Evolutionary conservation across 208 protist genomes (phyloP), one percentile per base, ranked within the genome.

Genomic region (Acanthamoeba sp.): DNA sequence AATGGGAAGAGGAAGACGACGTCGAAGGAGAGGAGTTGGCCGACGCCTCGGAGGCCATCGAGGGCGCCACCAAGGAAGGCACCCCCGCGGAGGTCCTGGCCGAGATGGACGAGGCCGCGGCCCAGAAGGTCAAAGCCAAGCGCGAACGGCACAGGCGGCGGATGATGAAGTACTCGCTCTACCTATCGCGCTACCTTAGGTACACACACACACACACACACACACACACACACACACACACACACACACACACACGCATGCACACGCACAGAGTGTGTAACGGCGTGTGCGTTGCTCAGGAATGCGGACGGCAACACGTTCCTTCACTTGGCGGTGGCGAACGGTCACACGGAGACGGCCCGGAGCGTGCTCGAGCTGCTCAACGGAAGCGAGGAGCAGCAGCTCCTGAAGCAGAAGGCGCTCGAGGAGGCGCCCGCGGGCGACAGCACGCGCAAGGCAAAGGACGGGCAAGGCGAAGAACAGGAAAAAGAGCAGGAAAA

Each of bases 221-320:
- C 45, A 50, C 36, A 50, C 45, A 14, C 45, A 7, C 45, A 20
- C 45, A 50, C 36, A 66, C n/a, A 7, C 59, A 24, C n/a, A 12
- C 2, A 9, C 1, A 9, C 9, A 50, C 45, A 14, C 45, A 7
- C 45, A 20, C 45, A 50, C 36, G n/a, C n/a, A n/a, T n/a, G n/a
- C n/a, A n/a, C n/a, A n/a, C n/a, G n/a, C n/a, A n/a, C n/a, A 36
- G 62, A 7, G 6, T 4, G 10, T 69, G 22, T 69, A 14, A 29
- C 0, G 7, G n/a, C n/a, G 62, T 36, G 29, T 69, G n/a, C n/a
- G n/a, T 69, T 10, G 29, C n/a, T n/a, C 38, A 45, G 73, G 73
- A 84, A 84, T 52, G 73, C 40, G 22, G 73, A 84, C 40, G 73
- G 73, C 2, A 84, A 84, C 29, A 84, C 73, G 73, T 84, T 84